Conservation (phyloP, 441 rosid genomes). For the Kokia cookei region DNA sequence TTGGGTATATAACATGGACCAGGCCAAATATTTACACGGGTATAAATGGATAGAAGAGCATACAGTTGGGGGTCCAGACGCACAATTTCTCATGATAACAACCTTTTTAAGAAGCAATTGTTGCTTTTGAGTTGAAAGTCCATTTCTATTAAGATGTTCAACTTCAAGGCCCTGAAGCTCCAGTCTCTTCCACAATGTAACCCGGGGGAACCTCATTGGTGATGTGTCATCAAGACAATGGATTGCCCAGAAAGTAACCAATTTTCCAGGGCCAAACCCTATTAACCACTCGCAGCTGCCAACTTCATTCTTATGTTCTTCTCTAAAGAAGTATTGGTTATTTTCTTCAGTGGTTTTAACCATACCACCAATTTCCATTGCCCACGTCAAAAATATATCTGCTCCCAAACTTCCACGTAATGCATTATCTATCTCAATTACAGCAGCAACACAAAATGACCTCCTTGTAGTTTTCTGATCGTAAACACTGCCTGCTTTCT, state of each 20-base stretch:
- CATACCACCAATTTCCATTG: slow-evolving; percentile 48
- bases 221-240: slow-evolving; percentile 87
- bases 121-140: slow-evolving; percentile 29
- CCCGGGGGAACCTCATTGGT: slow-evolving; percentile 80
- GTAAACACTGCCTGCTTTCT: slow-evolving; percentile 36
- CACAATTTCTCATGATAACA: slow-evolving; percentile 43
- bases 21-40: slow-evolving; percentile 42
- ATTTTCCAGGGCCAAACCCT: slow-evolving; percentile 76
- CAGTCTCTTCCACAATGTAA: slow-evolving; percentile 64
- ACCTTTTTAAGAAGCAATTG: slow-evolving; percentile 48
- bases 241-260: slow-evolving; percentile 77
- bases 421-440: slow-evolving; percentile 69
- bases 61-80: slow-evolving; percentile 53
- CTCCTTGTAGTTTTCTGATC: slow-evolving; percentile 31
- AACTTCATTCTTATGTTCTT: slow-evolving; percentile 33
- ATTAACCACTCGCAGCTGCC: slow-evolving; percentile 88
- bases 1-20: slow-evolving; percentile 49
- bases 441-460: slow-evolving; percentile 65
- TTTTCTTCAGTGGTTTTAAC: slow-evolving; percentile 38
- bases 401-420: slow-evolving; percentile 54
- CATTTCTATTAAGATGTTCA: slow-evolving; percentile 26
- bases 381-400: slow-evolving; percentile 67
- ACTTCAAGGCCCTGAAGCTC: slow-evolving; percentile 38
- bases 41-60: slow-evolving; percentile 63
- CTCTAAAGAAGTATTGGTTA: slow-evolving; percentile 30